Conservation (phyloP, 164 flowering plant genomes). For the Echeveria elegans region DNA sequence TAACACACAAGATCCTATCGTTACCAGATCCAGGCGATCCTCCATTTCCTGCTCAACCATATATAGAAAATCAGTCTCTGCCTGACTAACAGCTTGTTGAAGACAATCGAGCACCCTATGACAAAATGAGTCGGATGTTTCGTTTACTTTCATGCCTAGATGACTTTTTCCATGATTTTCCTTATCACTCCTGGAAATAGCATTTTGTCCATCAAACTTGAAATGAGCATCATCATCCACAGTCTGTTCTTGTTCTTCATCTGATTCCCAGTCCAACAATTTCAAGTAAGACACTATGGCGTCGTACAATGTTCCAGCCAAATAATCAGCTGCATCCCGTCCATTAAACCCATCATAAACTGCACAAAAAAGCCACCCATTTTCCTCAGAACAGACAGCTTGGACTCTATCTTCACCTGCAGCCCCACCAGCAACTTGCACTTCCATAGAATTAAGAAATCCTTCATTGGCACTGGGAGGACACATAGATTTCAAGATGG, state of each 20-base stretch:
- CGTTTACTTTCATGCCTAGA: slow-evolving; percentile 11
- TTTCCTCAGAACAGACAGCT: slow-evolving; percentile 93
- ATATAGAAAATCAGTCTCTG: slow-evolving; percentile 69
- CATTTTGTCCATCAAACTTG: slow-evolving; percentile 18
- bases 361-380: slow-evolving; percentile 87
- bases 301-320: slow-evolving; percentile 85
- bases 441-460: slow-evolving; percentile 61
- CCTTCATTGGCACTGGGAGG: slow-evolving; percentile 58
- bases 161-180: slow-evolving; percentile 12
- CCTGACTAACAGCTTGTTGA: slow-evolving; percentile 56
- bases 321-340: slow-evolving; percentile 93
- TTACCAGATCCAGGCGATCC: slow-evolving; percentile 87
- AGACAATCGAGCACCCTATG: slow-evolving; percentile 54
- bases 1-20: slow-evolving; percentile 83
- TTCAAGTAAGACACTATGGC: slow-evolving; percentile 40
- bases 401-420: slow-evolving; percentile 98
- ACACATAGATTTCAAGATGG: slow-evolving; percentile 42
- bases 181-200: slow-evolving; percentile 16
- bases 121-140: slow-evolving; percentile 23
- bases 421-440: slow-evolving; percentile 92
- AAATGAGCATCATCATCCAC: slow-evolving; percentile 14
- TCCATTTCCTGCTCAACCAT: slow-evolving; percentile 98
- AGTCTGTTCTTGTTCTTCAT: slow-evolving; percentile 21
- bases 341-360: slow-evolving; percentile 97
- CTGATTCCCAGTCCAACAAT: slow-evolving; percentile 32